Conservation (phyloP, 2,329 filamentous ascomycete species). For the Teratosphaeria epicoccoides region DNA sequence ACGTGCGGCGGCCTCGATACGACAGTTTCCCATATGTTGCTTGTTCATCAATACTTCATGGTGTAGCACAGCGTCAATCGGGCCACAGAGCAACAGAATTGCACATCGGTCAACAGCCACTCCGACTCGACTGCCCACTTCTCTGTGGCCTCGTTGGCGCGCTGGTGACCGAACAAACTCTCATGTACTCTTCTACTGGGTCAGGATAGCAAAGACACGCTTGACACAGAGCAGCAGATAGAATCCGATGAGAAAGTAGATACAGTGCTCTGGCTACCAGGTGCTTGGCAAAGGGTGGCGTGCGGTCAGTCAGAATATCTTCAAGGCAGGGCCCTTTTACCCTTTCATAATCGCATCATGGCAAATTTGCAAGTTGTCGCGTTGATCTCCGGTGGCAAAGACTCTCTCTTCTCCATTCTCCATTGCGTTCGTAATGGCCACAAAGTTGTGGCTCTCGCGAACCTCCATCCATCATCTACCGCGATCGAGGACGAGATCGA, state of each 20-base stretch:
- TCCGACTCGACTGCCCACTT: slow-evolving; percentile 23
- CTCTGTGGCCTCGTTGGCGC: slow-evolving; percentile 25
- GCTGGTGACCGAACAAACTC: slow-evolving; percentile 24
- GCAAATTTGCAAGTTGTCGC: slow-evolving; percentile 63
- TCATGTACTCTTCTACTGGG: slow-evolving; percentile 1
- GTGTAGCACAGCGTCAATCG: slow-evolving; percentile 25
- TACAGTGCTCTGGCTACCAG: not conserved
- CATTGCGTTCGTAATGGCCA: slow-evolving; percentile 85
- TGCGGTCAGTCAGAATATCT: not conserved
- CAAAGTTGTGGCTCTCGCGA: slow-evolving; percentile 74
- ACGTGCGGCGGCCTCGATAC: slow-evolving; percentile 26
- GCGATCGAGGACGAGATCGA: slow-evolving; percentile 25
- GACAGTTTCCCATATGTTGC: slow-evolving; percentile 25
- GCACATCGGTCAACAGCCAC: slow-evolving; percentile 23
- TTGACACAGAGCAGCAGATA: not conserved
- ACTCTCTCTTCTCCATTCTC: slow-evolving; percentile 86
- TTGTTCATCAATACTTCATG: slow-evolving; percentile 17
- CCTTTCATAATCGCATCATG: slow-evolving; percentile 12
- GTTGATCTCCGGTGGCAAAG: slow-evolving; percentile 90
- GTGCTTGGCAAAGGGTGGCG: not conserved
- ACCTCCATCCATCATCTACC: slow-evolving; percentile 56
- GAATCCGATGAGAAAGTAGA: slow-evolving; percentile 4
- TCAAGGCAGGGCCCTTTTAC: not conserved
- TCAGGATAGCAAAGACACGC: not conserved
- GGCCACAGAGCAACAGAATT: slow-evolving; percentile 27